Percentiles rank a stretch among this genome's conserved stretches.
Evolutionary conservation across 352 stramenopile genomes (phyloP).

Genomic region (Elongisporangium anandrum): DNA sequence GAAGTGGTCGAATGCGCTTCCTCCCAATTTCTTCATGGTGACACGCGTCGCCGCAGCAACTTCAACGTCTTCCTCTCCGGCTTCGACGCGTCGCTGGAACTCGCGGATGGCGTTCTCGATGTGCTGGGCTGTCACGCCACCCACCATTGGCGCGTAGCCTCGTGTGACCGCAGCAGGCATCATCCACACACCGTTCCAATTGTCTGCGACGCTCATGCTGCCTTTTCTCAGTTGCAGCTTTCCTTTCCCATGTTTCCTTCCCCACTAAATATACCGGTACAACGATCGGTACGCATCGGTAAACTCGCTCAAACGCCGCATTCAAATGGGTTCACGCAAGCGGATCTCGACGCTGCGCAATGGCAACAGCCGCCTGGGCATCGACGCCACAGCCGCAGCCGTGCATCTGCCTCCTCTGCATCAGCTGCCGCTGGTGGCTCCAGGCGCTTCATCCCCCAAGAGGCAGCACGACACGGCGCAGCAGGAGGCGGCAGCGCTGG

Average conservation of each 20-base stretch:
- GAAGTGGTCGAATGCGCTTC: background rate
- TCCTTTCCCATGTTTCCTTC: too few species aligned
- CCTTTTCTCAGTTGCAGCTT: too few species aligned
- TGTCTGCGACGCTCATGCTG: too few species aligned
- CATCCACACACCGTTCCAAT: too few species aligned
- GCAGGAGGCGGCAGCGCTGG: constrained; percentile 12
- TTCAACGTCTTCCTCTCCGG: background rate
- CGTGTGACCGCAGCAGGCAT: too few species aligned
- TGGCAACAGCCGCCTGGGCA: constrained; percentile 17
- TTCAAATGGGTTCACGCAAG: background rate
- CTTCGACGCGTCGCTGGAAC: background rate
- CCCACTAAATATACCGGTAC: too few species aligned
- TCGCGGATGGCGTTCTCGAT: background rate
- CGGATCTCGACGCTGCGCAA: background rate
- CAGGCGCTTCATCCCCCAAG: constrained; percentile 2
- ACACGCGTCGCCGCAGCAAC: background rate
- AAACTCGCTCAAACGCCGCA: too few species aligned
- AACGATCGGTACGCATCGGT: too few species aligned
- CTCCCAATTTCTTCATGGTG: too few species aligned
- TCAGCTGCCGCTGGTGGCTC: background rate
- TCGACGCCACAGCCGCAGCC: constrained; percentile 3
- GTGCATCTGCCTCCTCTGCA: constrained; percentile 13
- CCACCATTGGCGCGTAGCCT: too few species aligned
- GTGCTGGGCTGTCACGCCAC: too few species aligned
- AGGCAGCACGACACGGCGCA: constrained; percentile 6